Conservation (phyloP, 805 yeast genomes). For the Hanseniaspora singularis region DNA sequence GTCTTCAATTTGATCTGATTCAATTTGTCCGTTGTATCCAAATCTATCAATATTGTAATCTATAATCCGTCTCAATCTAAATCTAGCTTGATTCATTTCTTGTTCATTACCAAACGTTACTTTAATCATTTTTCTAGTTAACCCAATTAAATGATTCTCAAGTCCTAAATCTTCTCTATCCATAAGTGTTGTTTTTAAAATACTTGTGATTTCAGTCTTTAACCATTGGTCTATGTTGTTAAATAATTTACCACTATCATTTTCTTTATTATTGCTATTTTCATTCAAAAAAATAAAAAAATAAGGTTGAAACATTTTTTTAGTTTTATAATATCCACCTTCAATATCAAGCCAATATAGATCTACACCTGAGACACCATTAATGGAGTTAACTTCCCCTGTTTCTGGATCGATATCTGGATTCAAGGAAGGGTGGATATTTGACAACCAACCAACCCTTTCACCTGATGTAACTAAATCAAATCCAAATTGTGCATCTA, state of each 20-base stretch:
- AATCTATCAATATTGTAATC: slow-evolving; percentile 29
- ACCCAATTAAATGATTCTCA: slow-evolving; percentile 79
- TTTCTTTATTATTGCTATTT: slow-evolving; percentile 16
- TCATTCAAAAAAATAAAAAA: slow-evolving; percentile 46
- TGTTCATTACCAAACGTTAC: slow-evolving; percentile 61
- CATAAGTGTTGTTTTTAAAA: slow-evolving; percentile 22
- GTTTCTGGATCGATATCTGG: slow-evolving; percentile 33
- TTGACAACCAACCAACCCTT: slow-evolving; percentile 79
- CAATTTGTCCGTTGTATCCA: slow-evolving; percentile 51
- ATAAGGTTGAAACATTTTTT: slow-evolving; percentile 76
- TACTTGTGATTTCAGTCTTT: slow-evolving; percentile 36
- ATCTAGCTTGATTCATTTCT: slow-evolving; percentile 64
- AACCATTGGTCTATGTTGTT: slow-evolving; percentile 77
- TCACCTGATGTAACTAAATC: slow-evolving; percentile 54
- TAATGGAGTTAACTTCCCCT: slow-evolving; percentile 13
- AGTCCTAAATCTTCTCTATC: slow-evolving; percentile 67
- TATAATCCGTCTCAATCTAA: slow-evolving; percentile 51
- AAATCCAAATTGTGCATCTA: slow-evolving; percentile 83
- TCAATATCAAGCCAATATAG: slow-evolving; percentile 90
- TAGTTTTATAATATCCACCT: slow-evolving; percentile 88
- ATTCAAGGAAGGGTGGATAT: slow-evolving; percentile 80
- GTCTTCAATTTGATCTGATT: slow-evolving; percentile 35
- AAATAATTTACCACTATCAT: slow-evolving; percentile 19
- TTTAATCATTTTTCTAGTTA: slow-evolving; percentile 50
- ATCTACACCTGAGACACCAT: slow-evolving; percentile 84